Conservation (phyloP, 768 basidiomycete species). For the Leucocoprinus leucothites region DNA sequence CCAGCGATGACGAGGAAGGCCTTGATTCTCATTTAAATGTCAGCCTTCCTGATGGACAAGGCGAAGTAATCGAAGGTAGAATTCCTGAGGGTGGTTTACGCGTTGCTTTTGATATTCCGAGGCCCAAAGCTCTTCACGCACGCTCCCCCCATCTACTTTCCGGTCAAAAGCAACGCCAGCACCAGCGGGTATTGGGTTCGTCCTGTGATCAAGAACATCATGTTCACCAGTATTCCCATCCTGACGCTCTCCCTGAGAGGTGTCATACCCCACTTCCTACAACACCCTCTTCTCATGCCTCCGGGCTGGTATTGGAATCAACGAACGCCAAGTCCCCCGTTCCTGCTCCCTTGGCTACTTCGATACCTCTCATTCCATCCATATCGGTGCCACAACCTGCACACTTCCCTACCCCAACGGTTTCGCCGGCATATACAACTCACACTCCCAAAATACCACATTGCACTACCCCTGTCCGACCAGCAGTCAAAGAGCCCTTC, state of each 20-base stretch:
- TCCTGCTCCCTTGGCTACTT: neutral
- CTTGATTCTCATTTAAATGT: neutral
- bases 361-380: neutral
- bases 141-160: neutral
- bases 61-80: neutral
- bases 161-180: constrained; percentile 4
- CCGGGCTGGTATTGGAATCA: neutral
- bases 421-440: neutral
- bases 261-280: constrained; percentile 4
- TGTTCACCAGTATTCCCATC: constrained; percentile 3
- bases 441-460: neutral
- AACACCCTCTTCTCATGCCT: neutral
- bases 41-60: neutral
- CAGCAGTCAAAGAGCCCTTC: neutral
- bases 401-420: neutral
- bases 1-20: constrained; percentile 10
- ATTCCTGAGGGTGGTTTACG: constrained; percentile 9
- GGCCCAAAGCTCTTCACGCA: constrained; percentile 1
- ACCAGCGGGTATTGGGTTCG: neutral
- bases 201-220: neutral
- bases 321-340: neutral
- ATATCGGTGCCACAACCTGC: constrained; percentile 3
- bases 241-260: neutral
- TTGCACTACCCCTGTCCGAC: neutral
- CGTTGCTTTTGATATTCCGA: constrained; percentile 7